Percentiles rank a stretch among this genome's conserved stretches.
phyloP scores from a whole-genome alignment of 2,329 filamentous ascomycete species.

The Neonectria faginata region DNA sequence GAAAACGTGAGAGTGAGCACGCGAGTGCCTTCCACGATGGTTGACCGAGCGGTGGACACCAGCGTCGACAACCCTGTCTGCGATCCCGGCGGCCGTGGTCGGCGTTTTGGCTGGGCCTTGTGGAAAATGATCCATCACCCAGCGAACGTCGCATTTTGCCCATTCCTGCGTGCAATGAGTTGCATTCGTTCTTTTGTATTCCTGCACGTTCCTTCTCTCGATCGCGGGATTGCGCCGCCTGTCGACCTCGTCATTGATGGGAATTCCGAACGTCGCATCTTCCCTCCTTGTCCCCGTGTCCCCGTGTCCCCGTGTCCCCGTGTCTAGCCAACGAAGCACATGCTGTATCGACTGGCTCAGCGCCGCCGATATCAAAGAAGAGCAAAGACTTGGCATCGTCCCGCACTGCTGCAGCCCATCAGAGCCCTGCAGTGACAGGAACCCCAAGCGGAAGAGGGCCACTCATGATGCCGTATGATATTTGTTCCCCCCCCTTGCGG shows the following conservation, averaged over 20 bases:
- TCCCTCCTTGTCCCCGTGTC: slow-evolving; percentile 22
- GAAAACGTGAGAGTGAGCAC: slow-evolving; percentile 17
- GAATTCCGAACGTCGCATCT: slow-evolving; percentile 28
- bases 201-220: neutral
- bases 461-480: slow-evolving; percentile 13
- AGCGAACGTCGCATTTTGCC: neutral
- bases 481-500: slow-evolving; percentile 11
- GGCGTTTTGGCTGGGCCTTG: neutral
- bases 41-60: slow-evolving; percentile 27
- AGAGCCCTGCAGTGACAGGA: slow-evolving; percentile 32
- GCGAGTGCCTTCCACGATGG: slow-evolving; percentile 24
- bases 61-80: neutral
- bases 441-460: slow-evolving; percentile 17
- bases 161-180: neutral
- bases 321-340: slow-evolving; percentile 36
- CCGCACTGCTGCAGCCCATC: slow-evolving; percentile 30
- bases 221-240: slow-evolving; percentile 12
- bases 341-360: slow-evolving; percentile 41
- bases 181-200: neutral
- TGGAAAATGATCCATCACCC: neutral
- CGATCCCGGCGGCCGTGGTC: neutral
- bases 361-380: slow-evolving; percentile 19
- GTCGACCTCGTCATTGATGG: slow-evolving; percentile 15
- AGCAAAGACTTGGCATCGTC: slow-evolving; percentile 37
- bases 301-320: too few relatives aligned